These are phyloP conservation scores for Phytophthora agathidicida DNA, from an alignment of 352 stramenopile species.

Conservation along the genomic window DNA sequence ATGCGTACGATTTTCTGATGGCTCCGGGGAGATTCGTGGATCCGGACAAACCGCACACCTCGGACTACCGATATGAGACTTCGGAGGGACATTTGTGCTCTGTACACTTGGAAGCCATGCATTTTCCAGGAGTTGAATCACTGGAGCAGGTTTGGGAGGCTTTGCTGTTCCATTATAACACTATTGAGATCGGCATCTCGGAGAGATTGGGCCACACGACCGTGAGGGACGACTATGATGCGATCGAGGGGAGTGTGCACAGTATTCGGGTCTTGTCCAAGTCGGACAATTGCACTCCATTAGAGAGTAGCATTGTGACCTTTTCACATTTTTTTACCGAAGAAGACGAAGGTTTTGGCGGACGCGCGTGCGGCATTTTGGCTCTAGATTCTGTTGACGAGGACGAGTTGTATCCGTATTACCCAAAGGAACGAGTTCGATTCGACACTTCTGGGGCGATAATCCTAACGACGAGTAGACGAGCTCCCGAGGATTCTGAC, in stretches of 20 bases:
- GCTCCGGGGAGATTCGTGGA: conserved; percentile 19
- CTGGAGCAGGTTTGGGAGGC: conserved; percentile 36
- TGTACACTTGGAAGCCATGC: conserved; percentile 30
- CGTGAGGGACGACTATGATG: conserved; percentile 35
- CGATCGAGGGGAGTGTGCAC: conserved; percentile 17
- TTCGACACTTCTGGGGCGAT: conserved; percentile 12
- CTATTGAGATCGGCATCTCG: conserved; percentile 40
- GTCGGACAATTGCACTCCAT: background rate
- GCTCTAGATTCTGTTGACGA: conserved; percentile 22
- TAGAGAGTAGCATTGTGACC: conserved; percentile 16
- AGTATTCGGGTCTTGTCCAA: conserved; percentile 8
- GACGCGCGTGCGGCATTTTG: conserved; percentile 11
- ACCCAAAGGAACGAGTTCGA: background rate
- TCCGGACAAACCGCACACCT: conserved; percentile 18
- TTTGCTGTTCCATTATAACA: conserved; percentile 34
- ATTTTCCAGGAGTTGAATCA: conserved; percentile 28
- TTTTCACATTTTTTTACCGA: conserved; percentile 15
- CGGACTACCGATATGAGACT: conserved; percentile 14
- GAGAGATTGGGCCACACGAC: conserved; percentile 37
- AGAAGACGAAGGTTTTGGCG: conserved; percentile 2
- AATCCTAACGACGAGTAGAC: conserved; percentile 16
- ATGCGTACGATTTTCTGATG: conserved; percentile 25
- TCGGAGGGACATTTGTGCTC: conserved; percentile 20
- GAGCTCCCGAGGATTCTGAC: background rate
- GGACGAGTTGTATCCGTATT: conserved; percentile 27